Conservation (phyloP, 148 eudicot genomes). For the Polygonum aviculare region DNA sequence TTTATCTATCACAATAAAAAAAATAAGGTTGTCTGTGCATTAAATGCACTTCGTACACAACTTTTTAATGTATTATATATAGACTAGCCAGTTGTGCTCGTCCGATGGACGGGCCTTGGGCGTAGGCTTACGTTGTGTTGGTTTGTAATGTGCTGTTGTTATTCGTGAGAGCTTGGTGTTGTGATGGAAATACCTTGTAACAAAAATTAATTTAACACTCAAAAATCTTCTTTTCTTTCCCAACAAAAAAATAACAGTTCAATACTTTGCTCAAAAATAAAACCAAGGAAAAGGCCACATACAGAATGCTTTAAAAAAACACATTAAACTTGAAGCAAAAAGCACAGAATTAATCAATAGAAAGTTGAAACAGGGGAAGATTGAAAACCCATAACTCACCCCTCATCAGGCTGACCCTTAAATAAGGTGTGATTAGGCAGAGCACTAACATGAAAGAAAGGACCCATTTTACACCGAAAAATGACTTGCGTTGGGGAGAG, state of each 20-base stretch:
- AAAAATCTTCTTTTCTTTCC: not conserved
- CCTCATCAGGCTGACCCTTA: conserved; percentile 91
- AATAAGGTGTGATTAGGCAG: conserved; percentile 73
- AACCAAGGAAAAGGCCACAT: not conserved
- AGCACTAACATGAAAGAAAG: conserved; percentile 88
- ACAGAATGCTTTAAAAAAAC: not conserved
- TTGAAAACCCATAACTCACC: conserved; percentile 40
- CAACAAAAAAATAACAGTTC: not conserved
- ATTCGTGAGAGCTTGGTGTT: no score
- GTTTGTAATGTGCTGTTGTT: no score
- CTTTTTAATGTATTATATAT: no score
- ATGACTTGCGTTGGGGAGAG: not conserved
- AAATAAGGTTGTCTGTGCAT: no score
- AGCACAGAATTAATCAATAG: not conserved
- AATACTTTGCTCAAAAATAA: not conserved
- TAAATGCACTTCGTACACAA: no score
- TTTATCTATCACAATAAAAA: no score
- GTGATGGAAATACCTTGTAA: no score
- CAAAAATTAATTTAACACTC: no score
- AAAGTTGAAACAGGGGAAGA: not conserved
- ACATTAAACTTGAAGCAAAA: not conserved
- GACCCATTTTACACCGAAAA: conserved; percentile 70
- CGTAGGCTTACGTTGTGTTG: no score
- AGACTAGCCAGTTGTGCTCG: no score
- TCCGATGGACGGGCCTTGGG: no score